These are phyloP conservation scores for Massarina eburnea DNA, from an alignment of 2,329 filamentous ascomycete species.

Conservation along the genomic window DNA sequence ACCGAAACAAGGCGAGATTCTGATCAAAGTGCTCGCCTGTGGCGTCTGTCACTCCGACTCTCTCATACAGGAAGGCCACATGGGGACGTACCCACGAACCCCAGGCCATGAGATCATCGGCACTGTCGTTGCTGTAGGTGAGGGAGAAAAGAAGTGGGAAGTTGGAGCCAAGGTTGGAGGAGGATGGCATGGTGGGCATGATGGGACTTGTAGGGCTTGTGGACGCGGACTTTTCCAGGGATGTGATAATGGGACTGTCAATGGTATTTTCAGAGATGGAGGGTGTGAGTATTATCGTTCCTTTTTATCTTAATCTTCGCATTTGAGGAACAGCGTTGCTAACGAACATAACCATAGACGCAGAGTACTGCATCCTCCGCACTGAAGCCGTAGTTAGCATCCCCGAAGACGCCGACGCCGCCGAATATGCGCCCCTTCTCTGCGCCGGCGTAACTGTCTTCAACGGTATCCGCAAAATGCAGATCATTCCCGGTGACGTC, in stretches of 20 bases:
- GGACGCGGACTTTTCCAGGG: conserved; percentile 66
- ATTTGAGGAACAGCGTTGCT: neutral
- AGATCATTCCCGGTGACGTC: conserved; percentile 47
- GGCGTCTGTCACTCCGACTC: conserved; percentile 70
- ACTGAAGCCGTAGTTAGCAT: conserved; percentile 61
- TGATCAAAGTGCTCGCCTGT: conserved; percentile 72
- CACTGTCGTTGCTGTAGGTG: conserved; percentile 63
- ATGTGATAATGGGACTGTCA: conserved; percentile 64
- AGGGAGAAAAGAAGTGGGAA: conserved; percentile 59
- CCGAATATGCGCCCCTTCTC: conserved; percentile 50
- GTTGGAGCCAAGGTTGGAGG: conserved; percentile 69
- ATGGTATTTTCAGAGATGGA: conserved; percentile 67
- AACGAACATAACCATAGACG: conserved; percentile 36
- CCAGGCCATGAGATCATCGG: conserved; percentile 75
- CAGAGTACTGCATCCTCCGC: conserved; percentile 63
- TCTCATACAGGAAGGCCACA: conserved; percentile 28
- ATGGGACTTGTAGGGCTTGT: conserved; percentile 64
- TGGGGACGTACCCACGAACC: conserved; percentile 54
- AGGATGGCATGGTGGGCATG: conserved; percentile 69
- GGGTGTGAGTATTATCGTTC: conserved; percentile 53
- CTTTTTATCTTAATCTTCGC: neutral
- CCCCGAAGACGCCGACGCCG: conserved; percentile 50
- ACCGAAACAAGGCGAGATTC: conserved; percentile 60
- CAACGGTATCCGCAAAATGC: conserved; percentile 54
- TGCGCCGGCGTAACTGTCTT: conserved; percentile 55